These are phyloP conservation scores for Penicillium sp. DNA, from an alignment of 2,329 filamentous ascomycete genomes.

Conservation along the genomic window DNA sequence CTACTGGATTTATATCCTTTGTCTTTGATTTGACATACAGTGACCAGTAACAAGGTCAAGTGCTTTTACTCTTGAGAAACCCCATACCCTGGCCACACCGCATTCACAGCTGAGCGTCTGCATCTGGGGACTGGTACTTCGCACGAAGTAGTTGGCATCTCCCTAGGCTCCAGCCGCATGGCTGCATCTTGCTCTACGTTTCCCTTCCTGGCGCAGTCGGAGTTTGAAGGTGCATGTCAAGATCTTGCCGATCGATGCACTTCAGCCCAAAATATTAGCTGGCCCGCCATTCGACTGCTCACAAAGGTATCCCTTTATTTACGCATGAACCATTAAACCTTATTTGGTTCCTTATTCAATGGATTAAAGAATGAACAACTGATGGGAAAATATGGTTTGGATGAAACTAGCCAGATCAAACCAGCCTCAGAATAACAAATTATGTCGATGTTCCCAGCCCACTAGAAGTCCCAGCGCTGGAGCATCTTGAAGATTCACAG, in stretches of 20 bases:
- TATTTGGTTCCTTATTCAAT: background rate
- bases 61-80: background rate
- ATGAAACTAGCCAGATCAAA: background rate
- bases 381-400: background rate
- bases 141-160: background rate
- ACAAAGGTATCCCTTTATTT: conserved; percentile 27
- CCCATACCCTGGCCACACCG: background rate
- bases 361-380: background rate
- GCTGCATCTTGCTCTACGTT: conserved; percentile 42
- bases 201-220: conserved; percentile 59
- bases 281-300: conserved; percentile 33
- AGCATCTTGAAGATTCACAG: background rate
- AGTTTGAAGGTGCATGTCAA: conserved; percentile 66
- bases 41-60: background rate
- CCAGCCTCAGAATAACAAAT: conserved; percentile 9
- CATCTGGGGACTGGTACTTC: conserved; percentile 4
- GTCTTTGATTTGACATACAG: background rate
- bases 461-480: background rate
- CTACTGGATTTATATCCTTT: background rate
- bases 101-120: conserved; percentile 1
- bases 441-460: background rate
- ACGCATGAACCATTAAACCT: conserved; percentile 7
- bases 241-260: conserved; percentile 47
- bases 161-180: conserved; percentile 10
- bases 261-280: conserved; percentile 52